Evolutionary conservation across 306 rosid species (phyloP).

Genomic region (Delonix regia): DNA sequence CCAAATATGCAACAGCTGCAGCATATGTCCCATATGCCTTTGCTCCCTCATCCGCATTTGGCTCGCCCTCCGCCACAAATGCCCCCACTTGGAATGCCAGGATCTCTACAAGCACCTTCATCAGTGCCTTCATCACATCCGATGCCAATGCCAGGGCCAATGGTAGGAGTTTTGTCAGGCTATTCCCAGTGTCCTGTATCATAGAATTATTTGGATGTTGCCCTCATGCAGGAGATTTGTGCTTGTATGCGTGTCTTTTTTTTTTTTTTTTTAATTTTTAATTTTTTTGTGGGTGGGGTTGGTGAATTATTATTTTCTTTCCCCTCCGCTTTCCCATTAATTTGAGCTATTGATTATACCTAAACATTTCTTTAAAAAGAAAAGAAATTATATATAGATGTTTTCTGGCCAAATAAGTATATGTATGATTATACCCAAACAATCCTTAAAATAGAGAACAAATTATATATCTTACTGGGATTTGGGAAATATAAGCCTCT

Average conservation of each 20-base stretch:
- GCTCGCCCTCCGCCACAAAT: constrained; percentile 88
- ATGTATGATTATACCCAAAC: not conserved
- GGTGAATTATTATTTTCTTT: not conserved
- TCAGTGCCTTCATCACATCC: constrained; percentile 65
- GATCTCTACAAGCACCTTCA: constrained; percentile 56
- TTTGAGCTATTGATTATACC: not conserved
- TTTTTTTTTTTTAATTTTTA: too few relatives aligned
- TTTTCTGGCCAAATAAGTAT: too few relatives aligned
- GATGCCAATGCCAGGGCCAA: constrained; percentile 77
- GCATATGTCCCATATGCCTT: constrained; percentile 88
- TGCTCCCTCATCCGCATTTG: constrained; percentile 85
- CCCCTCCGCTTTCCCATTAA: not conserved
- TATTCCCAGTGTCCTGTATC: not conserved
- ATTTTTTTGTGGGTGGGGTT: not conserved
- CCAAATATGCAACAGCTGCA: constrained; percentile 85
- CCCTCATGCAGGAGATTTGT: constrained; percentile 8
- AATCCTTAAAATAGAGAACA: not conserved
- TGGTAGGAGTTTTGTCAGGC: constrained; percentile 56
- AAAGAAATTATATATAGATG: too few relatives aligned
- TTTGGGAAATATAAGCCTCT: not conserved
- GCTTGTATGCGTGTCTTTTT: too few relatives aligned
- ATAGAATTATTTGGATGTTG: constrained; percentile 18
- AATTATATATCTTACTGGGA: not conserved
- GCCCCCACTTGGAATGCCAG: constrained; percentile 79
- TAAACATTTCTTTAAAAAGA: not conserved